Conservation (phyloP, 768 basidiomycete genomes). For the Phylloporus scabripes region DNA sequence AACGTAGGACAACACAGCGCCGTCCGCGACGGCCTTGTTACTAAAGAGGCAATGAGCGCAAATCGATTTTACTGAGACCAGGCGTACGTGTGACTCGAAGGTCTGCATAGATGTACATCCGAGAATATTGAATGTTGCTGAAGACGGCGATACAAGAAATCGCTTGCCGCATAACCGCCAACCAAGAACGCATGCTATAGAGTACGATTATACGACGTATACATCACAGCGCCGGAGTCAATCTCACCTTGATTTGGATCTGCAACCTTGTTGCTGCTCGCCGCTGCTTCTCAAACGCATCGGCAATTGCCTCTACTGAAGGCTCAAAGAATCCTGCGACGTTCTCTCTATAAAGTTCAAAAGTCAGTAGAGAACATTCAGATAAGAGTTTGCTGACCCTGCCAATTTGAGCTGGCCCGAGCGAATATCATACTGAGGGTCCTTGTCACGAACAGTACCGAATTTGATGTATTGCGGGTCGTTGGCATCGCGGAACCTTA, state of each 20-base stretch:
- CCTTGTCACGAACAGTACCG: conserved; percentile 34
- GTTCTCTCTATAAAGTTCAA: too few species aligned
- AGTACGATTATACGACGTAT: too few species aligned
- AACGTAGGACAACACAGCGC: too few species aligned
- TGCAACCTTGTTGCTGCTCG: too few species aligned
- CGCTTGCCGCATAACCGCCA: conserved; percentile 47
- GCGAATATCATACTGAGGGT: conserved; percentile 31
- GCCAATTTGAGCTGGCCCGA: conserved; percentile 35
- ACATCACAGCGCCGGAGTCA: too few species aligned
- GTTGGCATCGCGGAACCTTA: conserved; percentile 31
- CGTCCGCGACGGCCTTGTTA: conserved; percentile 31
- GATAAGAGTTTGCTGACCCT: conserved; percentile 24
- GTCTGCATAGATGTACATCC: neutral
- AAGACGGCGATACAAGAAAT: conserved; percentile 41
- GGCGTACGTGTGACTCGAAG: too few species aligned
- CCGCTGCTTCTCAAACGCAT: too few species aligned
- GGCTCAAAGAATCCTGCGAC: too few species aligned
- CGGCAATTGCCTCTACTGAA: too few species aligned
- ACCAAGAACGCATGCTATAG: conserved; percentile 40
- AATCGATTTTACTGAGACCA: too few species aligned
- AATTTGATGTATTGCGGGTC: conserved; percentile 37
- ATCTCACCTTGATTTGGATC: too few species aligned
- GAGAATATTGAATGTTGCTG: conserved; percentile 18
- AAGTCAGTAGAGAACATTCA: too few species aligned
- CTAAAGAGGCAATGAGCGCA: conserved; percentile 15